Conservation (phyloP, 2,329 filamentous ascomycete genomes). For the Ceratocystis papillata region DNA sequence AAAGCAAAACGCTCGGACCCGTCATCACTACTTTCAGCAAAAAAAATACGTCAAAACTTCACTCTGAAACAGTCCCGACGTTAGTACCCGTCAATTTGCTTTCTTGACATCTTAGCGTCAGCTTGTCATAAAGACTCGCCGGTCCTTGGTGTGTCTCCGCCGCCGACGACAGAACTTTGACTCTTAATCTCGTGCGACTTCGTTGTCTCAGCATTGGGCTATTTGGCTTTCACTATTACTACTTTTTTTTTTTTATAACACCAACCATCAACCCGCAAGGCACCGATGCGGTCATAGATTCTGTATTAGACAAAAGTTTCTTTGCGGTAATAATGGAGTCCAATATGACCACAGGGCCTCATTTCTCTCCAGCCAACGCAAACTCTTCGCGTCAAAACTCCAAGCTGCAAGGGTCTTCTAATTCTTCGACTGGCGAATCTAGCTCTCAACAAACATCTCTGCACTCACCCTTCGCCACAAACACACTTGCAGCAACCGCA, state of each 20-base stretch:
- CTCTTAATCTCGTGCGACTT: not conserved
- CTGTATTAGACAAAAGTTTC: not conserved
- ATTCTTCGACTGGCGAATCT: constrained; percentile 12
- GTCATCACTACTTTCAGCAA: not conserved
- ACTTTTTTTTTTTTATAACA: not conserved
- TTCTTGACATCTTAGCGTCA: constrained; percentile 10
- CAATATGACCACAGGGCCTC: constrained; percentile 11
- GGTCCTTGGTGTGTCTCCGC: not conserved
- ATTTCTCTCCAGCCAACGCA: not conserved
- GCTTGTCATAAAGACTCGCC: not conserved
- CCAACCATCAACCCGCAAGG: not conserved
- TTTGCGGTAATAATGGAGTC: constrained; percentile 12
- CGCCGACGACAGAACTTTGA: not conserved
- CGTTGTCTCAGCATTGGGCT: not conserved
- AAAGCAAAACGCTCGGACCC: constrained; percentile 7
- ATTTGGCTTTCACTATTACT: not conserved
- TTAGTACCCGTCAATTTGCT: constrained; percentile 8
- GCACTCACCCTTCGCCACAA: constrained; percentile 17
- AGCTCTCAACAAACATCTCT: constrained; percentile 17
- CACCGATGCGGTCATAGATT: not conserved
- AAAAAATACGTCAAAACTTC: not conserved
- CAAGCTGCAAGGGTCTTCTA: constrained; percentile 18
- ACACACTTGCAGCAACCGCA: constrained; percentile 17
- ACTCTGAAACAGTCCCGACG: not conserved
- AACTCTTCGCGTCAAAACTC: constrained; percentile 18